Percentiles rank a stretch among this genome's conserved stretches.
Conservation (phyloP, 768 basidiomycete genomes). For the Tricholoma furcatifolium region DNA sequence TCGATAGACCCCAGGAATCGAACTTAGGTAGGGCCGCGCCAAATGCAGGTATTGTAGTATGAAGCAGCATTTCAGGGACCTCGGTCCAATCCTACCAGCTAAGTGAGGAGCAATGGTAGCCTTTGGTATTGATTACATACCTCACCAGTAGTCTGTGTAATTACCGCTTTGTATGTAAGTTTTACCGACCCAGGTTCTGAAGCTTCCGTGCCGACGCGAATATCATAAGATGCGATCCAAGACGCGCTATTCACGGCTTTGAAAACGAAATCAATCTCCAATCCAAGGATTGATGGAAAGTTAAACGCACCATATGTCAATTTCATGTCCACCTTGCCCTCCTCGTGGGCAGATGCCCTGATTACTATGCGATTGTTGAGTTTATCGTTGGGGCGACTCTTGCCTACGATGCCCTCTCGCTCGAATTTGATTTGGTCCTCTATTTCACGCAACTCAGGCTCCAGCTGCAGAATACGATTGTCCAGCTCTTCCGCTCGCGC, state of each 20-base stretch:
- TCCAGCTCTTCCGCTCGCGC: conserved; percentile 25
- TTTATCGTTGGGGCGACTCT: conserved; percentile 11
- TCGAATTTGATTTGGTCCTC: conserved; percentile 21
- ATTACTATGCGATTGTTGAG: conserved; percentile 19
- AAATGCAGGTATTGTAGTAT: conserved; percentile 39
- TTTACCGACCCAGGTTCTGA: conserved; percentile 23
- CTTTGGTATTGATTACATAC: conserved; percentile 15
- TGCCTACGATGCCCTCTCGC: conserved; percentile 7
- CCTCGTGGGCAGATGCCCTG: conserved; percentile 25
- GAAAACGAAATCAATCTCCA: background rate
- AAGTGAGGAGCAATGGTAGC: background rate
- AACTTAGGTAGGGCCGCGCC: conserved; percentile 32
- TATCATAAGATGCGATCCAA: conserved; percentile 38
- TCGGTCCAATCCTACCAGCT: conserved; percentile 33
- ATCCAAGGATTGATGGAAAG: too few species aligned
- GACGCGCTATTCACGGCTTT: conserved; percentile 8
- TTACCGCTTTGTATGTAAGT: conserved; percentile 39
- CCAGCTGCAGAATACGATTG: conserved; percentile 20
- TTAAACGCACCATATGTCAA: conserved; percentile 29
- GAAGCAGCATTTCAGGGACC: conserved; percentile 35
- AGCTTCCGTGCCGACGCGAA: conserved; percentile 35
- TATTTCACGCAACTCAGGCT: conserved; percentile 15
- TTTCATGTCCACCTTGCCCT: conserved; percentile 27
- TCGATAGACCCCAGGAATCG: conserved; percentile 25
- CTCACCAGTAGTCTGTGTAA: conserved; percentile 40